Base-by-base conservation (phyloP, 2,329 filamentous ascomycete genomes). In the Periglandula ipomoeae region DNA sequence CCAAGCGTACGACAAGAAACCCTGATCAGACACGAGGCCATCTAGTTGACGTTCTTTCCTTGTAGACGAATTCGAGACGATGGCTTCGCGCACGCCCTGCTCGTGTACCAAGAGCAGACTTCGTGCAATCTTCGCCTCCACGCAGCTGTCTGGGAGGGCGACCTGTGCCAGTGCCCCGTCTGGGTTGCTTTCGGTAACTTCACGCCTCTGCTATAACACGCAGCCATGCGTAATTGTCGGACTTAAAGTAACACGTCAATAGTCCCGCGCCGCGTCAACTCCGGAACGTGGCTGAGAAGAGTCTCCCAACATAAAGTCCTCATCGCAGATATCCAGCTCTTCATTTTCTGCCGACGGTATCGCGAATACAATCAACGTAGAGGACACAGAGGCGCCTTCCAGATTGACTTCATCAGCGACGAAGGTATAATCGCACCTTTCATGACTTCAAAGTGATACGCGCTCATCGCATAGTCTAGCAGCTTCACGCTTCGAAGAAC, bases 181-280 rank as follows among this genome's bases (percentile, higher is more conserved):
- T 84, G 80, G 80, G 83, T 79, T 2, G 79, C 79, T 2, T 84
- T 84, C 56, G 65, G 79, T 81, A 65, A 23, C 72, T 53, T 20
- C 9, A 17, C 26, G 5, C 26, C 17, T 2, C 24, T 13, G 8
- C n/a, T n/a, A n/a, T n/a, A n/a, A n/a, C n/a, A n/a, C n/a, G n/a
- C n/a, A n/a, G n/a, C n/a, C n/a, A n/a, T n/a, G n/a, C n/a, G n/a
- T n/a, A n/a, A n/a, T n/a, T n/a, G n/a, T n/a, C n/a, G n/a, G n/a
- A n/a, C n/a, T n/a, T n/a, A 2, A 23, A 32, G 37, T 48, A 34
- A 23, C 26, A 27, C 8, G 9, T 27, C 32, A 13, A 3, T 45
- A 81, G 78, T 82, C 22, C 79, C 77, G 1, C 67, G 75, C 44
- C 72, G 78, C 51, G 70, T 69, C 10, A 60, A 64, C 30, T 74